A percentile compares a stretch with the other conserved stretches of the same genome.
Conservation (phyloP, 129 eudicot genomes). For the Flaveria brownii region DNA sequence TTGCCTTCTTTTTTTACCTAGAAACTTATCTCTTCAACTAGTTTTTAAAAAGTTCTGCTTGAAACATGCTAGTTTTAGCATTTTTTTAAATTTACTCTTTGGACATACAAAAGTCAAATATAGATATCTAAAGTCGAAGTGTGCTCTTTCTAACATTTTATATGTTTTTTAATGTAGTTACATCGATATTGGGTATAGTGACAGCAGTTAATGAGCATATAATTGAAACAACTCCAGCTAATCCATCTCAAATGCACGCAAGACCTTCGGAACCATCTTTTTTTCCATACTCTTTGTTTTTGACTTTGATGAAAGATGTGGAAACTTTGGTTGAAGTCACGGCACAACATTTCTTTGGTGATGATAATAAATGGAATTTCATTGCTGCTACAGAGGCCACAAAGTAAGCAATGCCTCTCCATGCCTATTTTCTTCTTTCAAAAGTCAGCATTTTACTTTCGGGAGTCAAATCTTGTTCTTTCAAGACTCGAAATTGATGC, state of each 20-base stretch:
- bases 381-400: conserved; percentile 73
- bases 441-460: conserved; percentile 21
- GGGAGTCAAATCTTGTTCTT: conserved; percentile 21
- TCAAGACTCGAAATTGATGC: not conserved
- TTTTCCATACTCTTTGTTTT: conserved; percentile 73
- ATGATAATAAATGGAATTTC: conserved; percentile 85
- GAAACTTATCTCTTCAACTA: conserved; percentile 11
- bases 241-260: conserved; percentile 38
- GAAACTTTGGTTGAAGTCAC: conserved; percentile 92
- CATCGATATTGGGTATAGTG: conserved; percentile 79
- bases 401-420: conserved; percentile 51
- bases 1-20: conserved; percentile 50
- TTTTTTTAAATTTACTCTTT: not conserved
- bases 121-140: not conserved
- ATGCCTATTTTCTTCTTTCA: conserved; percentile 1
- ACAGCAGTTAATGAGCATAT: conserved; percentile 88
- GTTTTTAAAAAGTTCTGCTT: not conserved
- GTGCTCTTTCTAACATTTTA: conserved; percentile 20
- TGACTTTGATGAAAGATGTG: conserved; percentile 74
- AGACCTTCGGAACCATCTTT: conserved; percentile 43
- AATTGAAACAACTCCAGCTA: conserved; percentile 66
- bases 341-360: conserved; percentile 80
- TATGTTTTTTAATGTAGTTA: conserved; percentile 49
- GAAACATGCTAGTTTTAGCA: not conserved
- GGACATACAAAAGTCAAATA: conserved; percentile 2